Evolutionary conservation across 805 yeast genomes (phyloP), one percentile per base, ranked within the genome.

Genomic region (Ogataea pilisensis): DNA sequence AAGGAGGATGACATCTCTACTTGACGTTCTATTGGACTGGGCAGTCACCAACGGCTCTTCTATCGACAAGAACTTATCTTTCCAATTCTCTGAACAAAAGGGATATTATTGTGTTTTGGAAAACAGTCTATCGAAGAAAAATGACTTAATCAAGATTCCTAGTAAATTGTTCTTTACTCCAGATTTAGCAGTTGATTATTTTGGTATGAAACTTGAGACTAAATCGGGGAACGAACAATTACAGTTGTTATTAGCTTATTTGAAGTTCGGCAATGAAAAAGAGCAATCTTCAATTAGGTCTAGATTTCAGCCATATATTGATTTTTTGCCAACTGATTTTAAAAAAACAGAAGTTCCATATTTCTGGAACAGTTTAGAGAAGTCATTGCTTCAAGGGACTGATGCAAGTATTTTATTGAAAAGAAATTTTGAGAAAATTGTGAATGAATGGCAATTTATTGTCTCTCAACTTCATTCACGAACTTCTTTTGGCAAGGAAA

Each of bases 351-450:
- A 71, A n/a, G 68, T 80, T 9, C 95, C 96, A 1, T 73, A 75
- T 39, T 77, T 76, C 48, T 89, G 90, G 88, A 64, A 64, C 25
- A 55, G 68, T 0, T 64, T 62, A 2, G 85, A 82, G 32, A 66
- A 75, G 39, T 57, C 63, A 5, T 54, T 70, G 26, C 57, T 89
- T 9, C 65, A 70, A 32, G 90, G 90, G 0, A 82, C 95, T 0
- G 90, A 88, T 56, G 68, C 86, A 20, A 75, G 72, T n/a, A 64
- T 72, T 32, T 70, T 81, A 2, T 57, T 82, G 26, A 68, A 70
- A 18, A 69, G 69, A n/a, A 71, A 73, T 32, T 55, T 77, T 24
- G 56, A 53, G 4, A 53, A 54, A 4, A 58, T 81, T 41, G 60
- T 80, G 4, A 75, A 75, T 32, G 91, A 84, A 54, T 87, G 90